phyloP scores from a whole-genome alignment of 2,329 filamentous ascomycete genomes.

The Pestalotiopsis fici region DNA sequence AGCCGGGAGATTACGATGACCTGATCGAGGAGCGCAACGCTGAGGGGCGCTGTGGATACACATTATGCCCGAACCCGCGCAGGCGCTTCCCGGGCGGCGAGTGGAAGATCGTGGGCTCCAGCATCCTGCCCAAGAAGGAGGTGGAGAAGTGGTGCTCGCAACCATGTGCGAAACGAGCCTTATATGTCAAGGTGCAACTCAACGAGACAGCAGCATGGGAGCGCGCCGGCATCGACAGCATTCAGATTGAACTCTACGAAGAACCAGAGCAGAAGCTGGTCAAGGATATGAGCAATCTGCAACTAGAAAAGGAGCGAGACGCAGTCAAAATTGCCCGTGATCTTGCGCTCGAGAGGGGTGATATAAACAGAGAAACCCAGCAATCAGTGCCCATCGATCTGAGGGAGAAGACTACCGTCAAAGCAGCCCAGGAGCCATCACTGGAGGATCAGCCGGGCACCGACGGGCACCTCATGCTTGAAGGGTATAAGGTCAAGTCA shows the following conservation, averaged over 20 bases:
- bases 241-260: constrained; percentile 64
- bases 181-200: constrained; percentile 89
- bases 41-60: constrained; percentile 80
- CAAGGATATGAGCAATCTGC: constrained; percentile 31
- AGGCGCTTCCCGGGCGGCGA: constrained; percentile 58
- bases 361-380: constrained; percentile 26
- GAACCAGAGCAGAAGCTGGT: constrained; percentile 48
- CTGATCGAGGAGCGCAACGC: constrained; percentile 88
- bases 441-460: constrained; percentile 24
- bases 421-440: constrained; percentile 38
- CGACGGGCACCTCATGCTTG: constrained; percentile 46
- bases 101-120: constrained; percentile 69
- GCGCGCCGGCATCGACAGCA: constrained; percentile 59
- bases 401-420: constrained; percentile 49
- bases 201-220: constrained; percentile 85
- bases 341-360: constrained; percentile 31
- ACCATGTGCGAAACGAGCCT: constrained; percentile 74
- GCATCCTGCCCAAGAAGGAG: constrained; percentile 70
- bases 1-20: constrained; percentile 86
- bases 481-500: constrained; percentile 51
- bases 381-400: constrained; percentile 49
- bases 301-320: constrained; percentile 40
- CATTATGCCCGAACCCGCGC: constrained; percentile 71
- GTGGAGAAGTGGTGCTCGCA: constrained; percentile 87
- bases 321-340: constrained; percentile 25